phyloP scores from a whole-genome alignment of 805 yeast species.

The Tetrapisispora fleetii region DNA sequence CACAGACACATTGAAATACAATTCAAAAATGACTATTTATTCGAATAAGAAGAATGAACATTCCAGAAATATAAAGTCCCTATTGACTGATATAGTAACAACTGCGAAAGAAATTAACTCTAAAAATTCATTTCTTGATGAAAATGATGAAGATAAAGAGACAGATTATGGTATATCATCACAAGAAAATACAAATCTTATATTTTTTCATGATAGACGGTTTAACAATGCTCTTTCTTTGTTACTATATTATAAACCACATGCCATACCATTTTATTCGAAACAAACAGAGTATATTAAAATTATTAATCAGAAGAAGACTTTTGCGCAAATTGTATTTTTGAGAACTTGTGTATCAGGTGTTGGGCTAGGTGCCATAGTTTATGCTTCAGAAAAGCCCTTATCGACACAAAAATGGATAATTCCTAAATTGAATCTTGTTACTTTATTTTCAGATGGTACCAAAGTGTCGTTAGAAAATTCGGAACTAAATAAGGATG shows the following conservation, averaged over 20 bases:
- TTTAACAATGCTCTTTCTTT: slow-evolving; percentile 66
- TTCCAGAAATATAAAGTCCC: slow-evolving; percentile 10
- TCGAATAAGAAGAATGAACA: not conserved
- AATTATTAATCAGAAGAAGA: slow-evolving; percentile 42
- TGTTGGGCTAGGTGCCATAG: slow-evolving; percentile 24
- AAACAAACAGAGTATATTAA: slow-evolving; percentile 46
- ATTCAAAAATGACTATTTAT: not conserved
- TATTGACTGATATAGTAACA: slow-evolving; percentile 33
- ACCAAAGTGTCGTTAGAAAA: slow-evolving; percentile 49
- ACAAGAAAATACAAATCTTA: slow-evolving; percentile 34
- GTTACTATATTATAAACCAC: slow-evolving; percentile 33
- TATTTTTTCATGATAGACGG: slow-evolving; percentile 71
- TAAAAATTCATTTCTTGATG: not conserved
- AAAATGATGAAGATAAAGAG: slow-evolving; percentile 7
- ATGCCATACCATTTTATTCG: slow-evolving; percentile 20
- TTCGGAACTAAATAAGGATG: slow-evolving; percentile 41
- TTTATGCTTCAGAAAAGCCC: slow-evolving; percentile 43
- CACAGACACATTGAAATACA: not conserved
- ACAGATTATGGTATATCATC: slow-evolving; percentile 14
- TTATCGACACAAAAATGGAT: slow-evolving; percentile 77
- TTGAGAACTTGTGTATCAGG: slow-evolving; percentile 56
- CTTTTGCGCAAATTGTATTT: slow-evolving; percentile 51
- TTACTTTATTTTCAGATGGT: slow-evolving; percentile 56
- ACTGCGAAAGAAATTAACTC: slow-evolving; percentile 37
- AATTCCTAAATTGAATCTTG: slow-evolving; percentile 65